phyloP scores from a whole-genome alignment of 768 basidiomycete species.

The Mrakia hoshinonis region DNA sequence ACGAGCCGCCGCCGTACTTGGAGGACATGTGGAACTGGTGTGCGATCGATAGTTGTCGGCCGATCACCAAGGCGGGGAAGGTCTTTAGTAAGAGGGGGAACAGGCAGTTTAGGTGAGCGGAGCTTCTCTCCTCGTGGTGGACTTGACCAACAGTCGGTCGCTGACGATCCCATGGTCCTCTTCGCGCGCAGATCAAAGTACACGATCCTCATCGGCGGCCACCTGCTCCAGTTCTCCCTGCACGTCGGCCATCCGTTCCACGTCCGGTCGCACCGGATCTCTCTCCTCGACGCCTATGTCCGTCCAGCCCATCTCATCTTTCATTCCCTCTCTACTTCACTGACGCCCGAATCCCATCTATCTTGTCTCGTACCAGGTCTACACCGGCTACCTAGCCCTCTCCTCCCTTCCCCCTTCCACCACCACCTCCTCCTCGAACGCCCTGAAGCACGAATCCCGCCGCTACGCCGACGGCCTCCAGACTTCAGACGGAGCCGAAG shows the following conservation, averaged over 20 bases:
- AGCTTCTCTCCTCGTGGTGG: not conserved
- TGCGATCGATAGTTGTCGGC: conserved; percentile 64
- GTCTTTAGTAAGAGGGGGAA: conserved; percentile 63
- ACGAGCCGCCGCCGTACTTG: conserved; percentile 46
- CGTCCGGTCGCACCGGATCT: conserved; percentile 51
- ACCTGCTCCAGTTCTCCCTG: conserved; percentile 58
- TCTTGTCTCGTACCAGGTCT: conserved; percentile 68
- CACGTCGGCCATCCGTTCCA: conserved; percentile 51
- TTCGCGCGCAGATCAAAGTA: conserved; percentile 52
- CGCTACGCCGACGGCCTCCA: conserved; percentile 86
- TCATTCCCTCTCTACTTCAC: not conserved
- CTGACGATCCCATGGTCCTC: too few relatives aligned
- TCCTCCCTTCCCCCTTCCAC: conserved; percentile 32
- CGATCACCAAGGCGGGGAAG: conserved; percentile 64
- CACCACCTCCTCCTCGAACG: too few relatives aligned
- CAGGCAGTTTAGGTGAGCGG: conserved; percentile 65
- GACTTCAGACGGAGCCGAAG: conserved; percentile 75
- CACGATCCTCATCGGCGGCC: conserved; percentile 64
- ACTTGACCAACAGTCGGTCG: not conserved
- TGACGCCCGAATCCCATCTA: conserved; percentile 51
- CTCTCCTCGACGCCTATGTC: conserved; percentile 41
- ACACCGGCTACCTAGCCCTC: conserved; percentile 50
- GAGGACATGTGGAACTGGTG: conserved; percentile 63
- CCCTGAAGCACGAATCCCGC: conserved; percentile 45
- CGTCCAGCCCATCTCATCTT: conserved; percentile 22